Evolutionary conservation across 805 yeast species (phyloP).

Genomic region (Ogataea kodamae): DNA sequence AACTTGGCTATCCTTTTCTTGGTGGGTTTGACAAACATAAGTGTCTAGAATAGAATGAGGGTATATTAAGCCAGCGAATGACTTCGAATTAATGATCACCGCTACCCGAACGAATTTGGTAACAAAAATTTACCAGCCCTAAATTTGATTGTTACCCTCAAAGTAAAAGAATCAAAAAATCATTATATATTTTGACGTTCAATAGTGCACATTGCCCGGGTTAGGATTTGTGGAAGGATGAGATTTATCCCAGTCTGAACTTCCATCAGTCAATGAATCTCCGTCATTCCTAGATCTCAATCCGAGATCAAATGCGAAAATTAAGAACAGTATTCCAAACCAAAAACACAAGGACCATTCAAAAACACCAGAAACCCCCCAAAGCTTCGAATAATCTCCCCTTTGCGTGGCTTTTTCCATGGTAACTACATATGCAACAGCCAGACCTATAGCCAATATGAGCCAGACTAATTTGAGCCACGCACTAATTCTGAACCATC

Average conservation of each 20-base stretch:
- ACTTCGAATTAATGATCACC: too few species aligned
- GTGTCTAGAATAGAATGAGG: too few species aligned
- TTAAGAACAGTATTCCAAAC: constrained; percentile 66
- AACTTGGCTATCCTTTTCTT: too few species aligned
- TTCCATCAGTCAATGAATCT: constrained; percentile 5
- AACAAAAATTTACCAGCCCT: too few species aligned
- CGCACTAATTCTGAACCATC: constrained; percentile 41
- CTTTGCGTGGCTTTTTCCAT: constrained; percentile 19
- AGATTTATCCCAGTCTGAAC: constrained; percentile 7
- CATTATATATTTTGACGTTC: too few species aligned
- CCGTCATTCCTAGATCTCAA: constrained; percentile 11
- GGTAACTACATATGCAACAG: constrained; percentile 57
- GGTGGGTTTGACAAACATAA: too few species aligned
- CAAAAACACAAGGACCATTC: constrained; percentile 90
- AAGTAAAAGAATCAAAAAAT: too few species aligned
- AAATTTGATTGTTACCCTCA: too few species aligned
- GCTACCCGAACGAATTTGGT: too few species aligned
- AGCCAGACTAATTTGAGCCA: constrained; percentile 63
- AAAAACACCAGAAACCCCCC: constrained; percentile 56
- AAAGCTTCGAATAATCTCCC: constrained; percentile 32
- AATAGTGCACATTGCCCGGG: constrained; percentile 6
- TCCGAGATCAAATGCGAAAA: constrained; percentile 63
- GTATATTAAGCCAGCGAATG: too few species aligned
- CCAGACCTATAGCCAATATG: constrained; percentile 59
- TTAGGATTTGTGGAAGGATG: not conserved